Percentiles rank a stretch among this genome's conserved stretches.
Conservation (phyloP, 2,329 filamentous ascomycete genomes). For the Boeremia lycopersici region DNA sequence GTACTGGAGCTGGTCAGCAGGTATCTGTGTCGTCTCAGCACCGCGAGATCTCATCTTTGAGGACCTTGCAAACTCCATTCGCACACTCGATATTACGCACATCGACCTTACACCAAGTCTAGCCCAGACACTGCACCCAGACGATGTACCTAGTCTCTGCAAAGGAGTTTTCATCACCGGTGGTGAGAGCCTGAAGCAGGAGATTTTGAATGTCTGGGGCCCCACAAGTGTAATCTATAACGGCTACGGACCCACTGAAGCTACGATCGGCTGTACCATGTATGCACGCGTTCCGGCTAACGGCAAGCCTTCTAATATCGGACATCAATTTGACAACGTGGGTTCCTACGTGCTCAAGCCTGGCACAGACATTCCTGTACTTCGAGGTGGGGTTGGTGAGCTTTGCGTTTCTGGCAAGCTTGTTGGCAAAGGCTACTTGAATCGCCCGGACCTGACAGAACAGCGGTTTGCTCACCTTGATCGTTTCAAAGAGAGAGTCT, state of each 20-base stretch:
- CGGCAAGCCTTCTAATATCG: conserved; percentile 87
- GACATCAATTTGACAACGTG: conserved; percentile 84
- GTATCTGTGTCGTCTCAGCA: conserved; percentile 81
- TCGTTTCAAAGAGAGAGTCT: conserved; percentile 60
- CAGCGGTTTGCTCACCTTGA: conserved; percentile 75
- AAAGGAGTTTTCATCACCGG: conserved; percentile 91
- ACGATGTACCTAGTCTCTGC: conserved; percentile 79
- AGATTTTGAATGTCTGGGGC: conserved; percentile 88
- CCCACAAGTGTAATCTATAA: conserved; percentile 83
- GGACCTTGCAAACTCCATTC: conserved; percentile 76
- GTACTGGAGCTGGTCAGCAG: conserved; percentile 94
- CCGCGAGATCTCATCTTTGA: conserved; percentile 85
- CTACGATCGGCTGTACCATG: conserved; percentile 91
- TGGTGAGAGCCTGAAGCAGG: conserved; percentile 84
- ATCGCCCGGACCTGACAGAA: conserved; percentile 74
- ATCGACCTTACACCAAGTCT: conserved; percentile 91
- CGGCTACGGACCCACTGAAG: conserved; percentile 87
- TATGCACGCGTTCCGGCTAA: conserved; percentile 78
- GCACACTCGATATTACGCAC: conserved; percentile 77
- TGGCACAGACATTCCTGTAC: conserved; percentile 71
- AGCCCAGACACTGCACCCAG: conserved; percentile 76
- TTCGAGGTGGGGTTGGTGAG: conserved; percentile 82
- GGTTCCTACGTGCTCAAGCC: conserved; percentile 79
- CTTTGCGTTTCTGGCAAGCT: conserved; percentile 86
- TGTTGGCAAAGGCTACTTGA: conserved; percentile 88